Evolutionary conservation across 169 alveolate genomes (phyloP).

Genomic region (Plasmodium vivax): DNA sequence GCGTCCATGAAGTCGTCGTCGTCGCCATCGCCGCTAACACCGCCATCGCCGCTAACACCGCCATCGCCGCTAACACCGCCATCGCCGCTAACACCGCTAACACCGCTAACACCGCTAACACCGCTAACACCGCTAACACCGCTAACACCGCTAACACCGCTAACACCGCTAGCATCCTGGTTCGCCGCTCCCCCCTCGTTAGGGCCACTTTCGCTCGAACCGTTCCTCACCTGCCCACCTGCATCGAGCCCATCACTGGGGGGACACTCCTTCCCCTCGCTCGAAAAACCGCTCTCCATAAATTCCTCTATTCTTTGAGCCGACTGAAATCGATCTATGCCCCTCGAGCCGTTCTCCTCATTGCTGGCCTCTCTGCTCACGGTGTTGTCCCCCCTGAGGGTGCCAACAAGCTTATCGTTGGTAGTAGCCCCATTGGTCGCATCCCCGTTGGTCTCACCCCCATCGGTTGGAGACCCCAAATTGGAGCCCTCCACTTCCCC

Average conservation of each 20-base stretch:
- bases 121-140: too few relatives aligned
- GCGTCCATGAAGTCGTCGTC: conserved; percentile 76
- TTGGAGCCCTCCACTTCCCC: background rate
- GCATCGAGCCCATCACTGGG: background rate
- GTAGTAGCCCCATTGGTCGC: background rate
- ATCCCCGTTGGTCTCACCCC: too few relatives aligned
- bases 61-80: too few relatives aligned
- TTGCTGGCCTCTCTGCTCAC: background rate
- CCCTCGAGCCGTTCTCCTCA: background rate
- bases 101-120: too few relatives aligned
- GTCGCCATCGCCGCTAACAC: too few relatives aligned
- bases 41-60: conserved; percentile 3
- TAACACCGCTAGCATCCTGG: too few relatives aligned
- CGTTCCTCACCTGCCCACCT: background rate
- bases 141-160: too few relatives aligned
- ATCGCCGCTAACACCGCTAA: too few relatives aligned
- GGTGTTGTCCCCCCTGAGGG: background rate
- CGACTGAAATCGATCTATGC: conserved; percentile 21
- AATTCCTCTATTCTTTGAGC: conserved; percentile 38
- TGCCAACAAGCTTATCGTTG: background rate
- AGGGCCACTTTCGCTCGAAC: background rate
- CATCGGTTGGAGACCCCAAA: background rate
- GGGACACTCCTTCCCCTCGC: background rate
- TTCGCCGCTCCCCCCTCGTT: background rate
- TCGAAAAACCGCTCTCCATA: background rate